Percentiles rank a stretch among this genome's conserved stretches.
Evolutionary conservation across 805 yeast species (phyloP).

Genomic region (Yamadazyma paraphyllophila): DNA sequence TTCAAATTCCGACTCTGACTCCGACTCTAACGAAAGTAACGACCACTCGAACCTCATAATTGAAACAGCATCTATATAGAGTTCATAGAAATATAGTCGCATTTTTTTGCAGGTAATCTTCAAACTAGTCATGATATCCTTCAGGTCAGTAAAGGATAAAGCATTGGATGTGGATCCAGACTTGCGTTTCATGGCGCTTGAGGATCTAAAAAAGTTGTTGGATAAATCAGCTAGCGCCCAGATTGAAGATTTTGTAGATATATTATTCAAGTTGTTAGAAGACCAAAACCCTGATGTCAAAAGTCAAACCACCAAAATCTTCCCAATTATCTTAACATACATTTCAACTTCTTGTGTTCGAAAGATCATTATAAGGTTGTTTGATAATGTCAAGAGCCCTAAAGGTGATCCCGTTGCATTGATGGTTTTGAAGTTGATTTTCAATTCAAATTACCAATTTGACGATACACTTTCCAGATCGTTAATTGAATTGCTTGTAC

Average conservation of each 20-base stretch:
- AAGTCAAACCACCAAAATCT: constrained; percentile 65
- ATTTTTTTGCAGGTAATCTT: not conserved
- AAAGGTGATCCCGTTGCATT: constrained; percentile 43
- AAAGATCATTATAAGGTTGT: constrained; percentile 31
- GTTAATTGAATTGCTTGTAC: constrained; percentile 38
- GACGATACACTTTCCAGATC: constrained; percentile 20
- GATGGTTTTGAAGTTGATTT: constrained; percentile 49
- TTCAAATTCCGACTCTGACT: constrained; percentile 2
- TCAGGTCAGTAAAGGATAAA: constrained; percentile 33
- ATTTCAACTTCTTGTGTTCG: constrained; percentile 29
- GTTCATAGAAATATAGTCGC: constrained; percentile 4
- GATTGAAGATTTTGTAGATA: constrained; percentile 36
- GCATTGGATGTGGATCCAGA: constrained; percentile 75
- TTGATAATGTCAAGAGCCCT: constrained; percentile 17
- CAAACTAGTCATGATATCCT: constrained; percentile 4
- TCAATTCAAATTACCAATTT: constrained; percentile 29
- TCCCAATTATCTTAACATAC: constrained; percentile 30
- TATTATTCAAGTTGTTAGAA: constrained; percentile 44
- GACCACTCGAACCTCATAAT: constrained; percentile 8
- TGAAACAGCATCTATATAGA: constrained; percentile 7
- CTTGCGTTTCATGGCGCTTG: constrained; percentile 79
- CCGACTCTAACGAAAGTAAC: not conserved
- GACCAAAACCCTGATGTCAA: constrained; percentile 74
- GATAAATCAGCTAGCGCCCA: constrained; percentile 22
- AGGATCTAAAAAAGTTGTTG: constrained; percentile 57